These are phyloP conservation scores for Amanita inopinata DNA, from an alignment of 768 basidiomycete species.

Conservation along the genomic window DNA sequence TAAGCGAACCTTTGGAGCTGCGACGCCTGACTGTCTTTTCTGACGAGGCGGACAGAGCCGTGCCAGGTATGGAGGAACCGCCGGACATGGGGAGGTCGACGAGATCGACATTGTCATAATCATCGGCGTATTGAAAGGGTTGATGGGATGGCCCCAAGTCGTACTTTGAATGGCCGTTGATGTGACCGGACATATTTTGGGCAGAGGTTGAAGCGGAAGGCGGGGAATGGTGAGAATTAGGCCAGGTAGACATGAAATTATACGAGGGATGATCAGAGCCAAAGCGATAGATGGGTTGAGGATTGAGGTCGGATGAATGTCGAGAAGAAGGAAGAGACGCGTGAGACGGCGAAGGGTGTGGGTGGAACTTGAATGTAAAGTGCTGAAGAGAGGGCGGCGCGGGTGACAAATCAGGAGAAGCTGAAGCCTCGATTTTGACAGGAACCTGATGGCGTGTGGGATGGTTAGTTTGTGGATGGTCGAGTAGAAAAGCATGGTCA, in stretches of 20 bases:
- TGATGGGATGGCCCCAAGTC: conserved; percentile 13
- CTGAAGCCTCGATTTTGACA: conserved; percentile 33
- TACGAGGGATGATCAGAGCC: conserved; percentile 17
- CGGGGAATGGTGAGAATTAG: conserved; percentile 17
- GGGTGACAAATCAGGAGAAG: conserved; percentile 34
- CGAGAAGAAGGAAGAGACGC: conserved; percentile 26
- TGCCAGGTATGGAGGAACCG: conserved; percentile 13
- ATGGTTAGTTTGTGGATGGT: conserved; percentile 10
- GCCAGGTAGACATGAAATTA: conserved; percentile 21
- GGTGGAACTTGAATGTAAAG: conserved; percentile 27
- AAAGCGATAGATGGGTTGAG: conserved; percentile 26
- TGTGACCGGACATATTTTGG: not conserved
- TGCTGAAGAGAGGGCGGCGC: conserved; percentile 23
- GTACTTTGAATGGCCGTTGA: conserved; percentile 2
- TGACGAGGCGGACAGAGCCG: conserved; percentile 9
- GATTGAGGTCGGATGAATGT: conserved; percentile 21
- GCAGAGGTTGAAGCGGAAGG: conserved; percentile 4
- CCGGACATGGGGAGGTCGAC: conserved; percentile 29
- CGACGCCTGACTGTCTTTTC: conserved; percentile 49
- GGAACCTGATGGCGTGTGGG: conserved; percentile 15
- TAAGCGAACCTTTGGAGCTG: conserved; percentile 59
- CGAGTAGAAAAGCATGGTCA: conserved; percentile 16
- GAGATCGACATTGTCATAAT: conserved; percentile 51
- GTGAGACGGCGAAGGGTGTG: conserved; percentile 23
- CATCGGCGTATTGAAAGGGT: conserved; percentile 49